Percentiles rank a stretch among this genome's conserved stretches.
Evolutionary conservation across 2,329 filamentous ascomycete genomes (phyloP).

Genomic region (Ophiostoma pallidulum): DNA sequence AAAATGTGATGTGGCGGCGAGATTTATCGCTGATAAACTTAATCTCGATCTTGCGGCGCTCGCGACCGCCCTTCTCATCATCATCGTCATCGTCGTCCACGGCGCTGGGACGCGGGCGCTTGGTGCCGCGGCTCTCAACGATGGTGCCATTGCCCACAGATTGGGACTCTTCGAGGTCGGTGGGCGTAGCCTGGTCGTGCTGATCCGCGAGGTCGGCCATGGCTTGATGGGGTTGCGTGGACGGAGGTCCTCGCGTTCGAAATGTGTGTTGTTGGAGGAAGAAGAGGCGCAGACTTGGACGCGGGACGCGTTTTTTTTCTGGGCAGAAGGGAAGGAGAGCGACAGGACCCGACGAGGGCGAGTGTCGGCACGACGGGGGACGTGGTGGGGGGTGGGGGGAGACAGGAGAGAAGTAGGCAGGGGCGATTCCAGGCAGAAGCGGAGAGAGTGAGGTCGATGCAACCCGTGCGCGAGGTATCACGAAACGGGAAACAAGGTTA

Average conservation of each 20-base stretch:
- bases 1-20: conserved; percentile 98
- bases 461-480: conserved; percentile 29
- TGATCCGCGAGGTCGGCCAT: conserved; percentile 78
- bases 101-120: conserved; percentile 73
- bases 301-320: neutral
- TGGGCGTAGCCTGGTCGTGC: conserved; percentile 66
- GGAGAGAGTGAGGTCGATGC: neutral
- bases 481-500: conserved; percentile 27
- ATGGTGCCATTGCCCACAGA: conserved; percentile 62
- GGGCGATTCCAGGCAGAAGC: neutral
- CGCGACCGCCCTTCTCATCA: conserved; percentile 93
- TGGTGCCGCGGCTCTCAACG: conserved; percentile 70
- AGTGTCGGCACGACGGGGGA: neutral
- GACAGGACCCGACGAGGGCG: neutral
- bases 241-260: neutral
- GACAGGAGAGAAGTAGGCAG: neutral
- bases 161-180: conserved; percentile 64
- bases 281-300: neutral
- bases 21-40: conserved; percentile 99
- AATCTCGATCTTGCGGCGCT: conserved; percentile 99
- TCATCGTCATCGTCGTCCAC: conserved; percentile 95
- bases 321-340: neutral
- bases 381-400: neutral
- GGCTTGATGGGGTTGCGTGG: neutral
- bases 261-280: neutral